Evolutionary conservation across 1,139 yeast genomes (phyloP).

Genomic region (Candida mesenterica): DNA sequence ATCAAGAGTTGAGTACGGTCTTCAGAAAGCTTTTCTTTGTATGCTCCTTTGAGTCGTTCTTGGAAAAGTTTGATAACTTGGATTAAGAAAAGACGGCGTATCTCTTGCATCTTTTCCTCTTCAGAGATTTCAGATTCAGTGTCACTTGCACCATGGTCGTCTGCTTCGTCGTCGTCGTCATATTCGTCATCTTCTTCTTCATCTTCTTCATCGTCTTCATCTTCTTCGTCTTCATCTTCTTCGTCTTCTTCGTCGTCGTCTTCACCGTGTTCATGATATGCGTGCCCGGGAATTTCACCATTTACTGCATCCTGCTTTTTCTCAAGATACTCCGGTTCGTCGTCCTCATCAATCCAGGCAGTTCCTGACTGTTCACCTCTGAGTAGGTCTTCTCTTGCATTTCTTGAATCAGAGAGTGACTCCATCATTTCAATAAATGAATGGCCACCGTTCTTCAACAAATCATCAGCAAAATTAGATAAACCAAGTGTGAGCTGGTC

Average conservation of each 20-base stretch:
- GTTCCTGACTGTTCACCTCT: slow-evolving; percentile 14
- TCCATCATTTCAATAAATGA: slow-evolving; percentile 79
- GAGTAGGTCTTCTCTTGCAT: slow-evolving; percentile 45
- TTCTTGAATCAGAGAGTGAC: slow-evolving; percentile 58
- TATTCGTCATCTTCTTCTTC: slow-evolving; percentile 34
- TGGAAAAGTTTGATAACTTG: slow-evolving; percentile 75
- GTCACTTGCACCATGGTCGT: slow-evolving; percentile 30
- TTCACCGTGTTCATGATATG: too few species aligned
- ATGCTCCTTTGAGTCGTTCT: slow-evolving; percentile 66
- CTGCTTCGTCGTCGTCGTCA: slow-evolving; percentile 31
- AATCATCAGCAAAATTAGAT: slow-evolving; percentile 72
- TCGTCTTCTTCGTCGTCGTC: slow-evolving; percentile 23
- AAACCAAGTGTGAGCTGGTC: slow-evolving; percentile 36
- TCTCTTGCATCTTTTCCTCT: slow-evolving; percentile 69
- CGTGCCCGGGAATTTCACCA: too few species aligned
- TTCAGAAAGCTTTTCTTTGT: slow-evolving; percentile 70
- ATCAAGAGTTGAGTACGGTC: slow-evolving; percentile 71
- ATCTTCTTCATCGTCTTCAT: slow-evolving; percentile 26
- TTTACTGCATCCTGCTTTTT: slow-evolving; percentile 6
- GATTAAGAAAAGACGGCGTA: slow-evolving; percentile 71
- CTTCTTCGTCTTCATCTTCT: slow-evolving; percentile 25
- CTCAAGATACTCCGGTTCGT: slow-evolving; percentile 9
- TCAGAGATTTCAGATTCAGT: slow-evolving; percentile 51
- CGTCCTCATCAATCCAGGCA: slow-evolving; percentile 28
- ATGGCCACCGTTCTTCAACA: slow-evolving; percentile 71